phyloP scores from a whole-genome alignment of 192 early-diverging fungal species.

The Backusella morwellensis region DNA sequence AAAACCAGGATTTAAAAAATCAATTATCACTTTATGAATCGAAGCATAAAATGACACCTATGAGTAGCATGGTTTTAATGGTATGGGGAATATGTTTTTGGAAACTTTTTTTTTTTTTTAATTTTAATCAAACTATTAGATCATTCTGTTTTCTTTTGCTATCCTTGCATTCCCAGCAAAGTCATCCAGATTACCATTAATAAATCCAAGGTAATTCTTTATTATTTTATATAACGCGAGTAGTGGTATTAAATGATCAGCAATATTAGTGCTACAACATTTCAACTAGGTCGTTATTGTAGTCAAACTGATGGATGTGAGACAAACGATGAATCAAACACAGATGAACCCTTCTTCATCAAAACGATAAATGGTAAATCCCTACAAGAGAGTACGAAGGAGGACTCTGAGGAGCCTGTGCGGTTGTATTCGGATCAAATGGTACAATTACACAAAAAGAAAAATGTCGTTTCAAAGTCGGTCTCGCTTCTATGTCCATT shows the following conservation, averaged over 20 bases:
- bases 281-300: conserved; percentile 3
- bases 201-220: not conserved
- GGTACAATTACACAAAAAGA: not conserved
- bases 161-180: conserved; percentile 65
- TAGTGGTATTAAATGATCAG: not conserved
- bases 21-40: conserved; percentile 33
- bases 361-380: not conserved
- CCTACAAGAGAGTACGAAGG: not conserved
- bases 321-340: not conserved
- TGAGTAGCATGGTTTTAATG: conserved; percentile 58
- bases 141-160: conserved; percentile 79
- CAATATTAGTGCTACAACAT: not conserved
- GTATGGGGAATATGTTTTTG: conserved; percentile 16
- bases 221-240: not conserved
- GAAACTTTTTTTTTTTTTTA: not conserved
- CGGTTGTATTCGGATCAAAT: not conserved
- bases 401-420: not conserved
- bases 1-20: conserved; percentile 61
- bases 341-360: not conserved
- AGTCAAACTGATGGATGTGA: not conserved
- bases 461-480: not conserved
- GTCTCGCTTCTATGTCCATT: not conserved
- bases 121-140: conserved; percentile 27
- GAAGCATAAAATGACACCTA: conserved; percentile 29
- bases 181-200: conserved; percentile 20